Conservation (phyloP, 2,329 filamentous ascomycete species). For the Apiospora pterosperma region DNA sequence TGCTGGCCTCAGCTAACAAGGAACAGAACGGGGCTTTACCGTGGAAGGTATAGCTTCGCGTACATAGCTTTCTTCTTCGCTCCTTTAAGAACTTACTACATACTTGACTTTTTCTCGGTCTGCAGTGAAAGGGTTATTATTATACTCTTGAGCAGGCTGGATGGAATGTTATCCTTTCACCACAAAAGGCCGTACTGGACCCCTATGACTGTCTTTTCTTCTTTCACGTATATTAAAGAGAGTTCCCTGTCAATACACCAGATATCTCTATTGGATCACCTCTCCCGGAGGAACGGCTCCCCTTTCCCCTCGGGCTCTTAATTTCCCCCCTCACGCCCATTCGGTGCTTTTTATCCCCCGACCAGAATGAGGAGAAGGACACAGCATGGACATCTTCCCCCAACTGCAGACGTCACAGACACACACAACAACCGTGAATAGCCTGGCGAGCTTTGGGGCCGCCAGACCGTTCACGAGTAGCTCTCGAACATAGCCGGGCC, state of each 20-base stretch:
- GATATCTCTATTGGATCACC: neutral
- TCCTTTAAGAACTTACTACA: neutral
- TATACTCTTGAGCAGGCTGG: neutral
- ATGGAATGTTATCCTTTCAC: neutral
- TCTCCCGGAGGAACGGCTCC: too few species aligned
- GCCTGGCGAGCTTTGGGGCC: neutral
- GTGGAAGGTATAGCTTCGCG: neutral
- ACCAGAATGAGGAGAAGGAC: neutral
- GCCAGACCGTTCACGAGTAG: neutral
- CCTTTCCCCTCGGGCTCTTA: neutral
- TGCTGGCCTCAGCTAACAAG: constrained; percentile 13
- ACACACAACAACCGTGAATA: neutral
- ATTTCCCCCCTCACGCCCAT: neutral
- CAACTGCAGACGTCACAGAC: neutral
- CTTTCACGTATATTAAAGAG: neutral
- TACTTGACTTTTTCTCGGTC: neutral
- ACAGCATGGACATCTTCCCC: neutral
- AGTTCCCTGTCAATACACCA: neutral
- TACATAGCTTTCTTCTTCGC: neutral
- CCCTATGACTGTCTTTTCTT: neutral
- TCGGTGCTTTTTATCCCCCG: neutral
- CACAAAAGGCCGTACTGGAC: neutral
- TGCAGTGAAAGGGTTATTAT: neutral
- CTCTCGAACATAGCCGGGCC: neutral
- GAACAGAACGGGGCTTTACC: too few species aligned